Evolutionary conservation across 768 basidiomycete genomes (phyloP), one percentile per base, ranked within the genome.

Genomic region (Lactarius vividus): DNA sequence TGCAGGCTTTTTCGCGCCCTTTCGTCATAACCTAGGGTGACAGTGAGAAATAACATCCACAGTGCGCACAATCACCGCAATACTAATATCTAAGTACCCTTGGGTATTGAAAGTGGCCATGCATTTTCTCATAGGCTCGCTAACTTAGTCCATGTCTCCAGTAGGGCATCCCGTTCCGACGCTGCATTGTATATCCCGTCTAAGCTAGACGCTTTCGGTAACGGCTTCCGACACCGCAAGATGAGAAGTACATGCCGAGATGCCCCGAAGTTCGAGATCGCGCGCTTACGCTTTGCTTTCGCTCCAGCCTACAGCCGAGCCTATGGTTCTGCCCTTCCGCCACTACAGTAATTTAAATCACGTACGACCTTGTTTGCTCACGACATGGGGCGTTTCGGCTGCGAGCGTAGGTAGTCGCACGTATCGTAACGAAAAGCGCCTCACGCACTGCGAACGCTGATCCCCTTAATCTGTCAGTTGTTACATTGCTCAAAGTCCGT

Each of bases 401-500:
- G 23, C 10, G 46, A 49, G 42, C 9, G 35, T 57, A 26, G 44
- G 13, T 54, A 4, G 53, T 39, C 13, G 40, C 10, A 18, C 5
- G 40, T 46, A 54, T 61, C 56, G 52, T 59, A 55, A 60, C 18
- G 40, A 31, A 26, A 35, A 11, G n/a, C n/a, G 39, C 42, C 37
- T 46, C 40, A 46, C 42, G 7, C 28, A 37, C 11, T 23, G 42
- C 26, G 20, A n/a, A 1, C 1, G 13, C 44, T 66, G 39, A n/a
- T n/a, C 23, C 7, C 31, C 39, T 44, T 42, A 42, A 49, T 37
- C n/a, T 23, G 33, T 40, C 46, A 57, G 33, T 28, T 42, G 4
- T n/a, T 18, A 20, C 39, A 20, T 52, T 62, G 35, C 28, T 29
- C 42, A 61, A 61, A 57, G 60, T 57, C 57, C 59, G 64, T 49